These are phyloP conservation scores for Picea abies DNA, from an alignment of 83 land plant genomes.

Conservation along the genomic window DNA sequence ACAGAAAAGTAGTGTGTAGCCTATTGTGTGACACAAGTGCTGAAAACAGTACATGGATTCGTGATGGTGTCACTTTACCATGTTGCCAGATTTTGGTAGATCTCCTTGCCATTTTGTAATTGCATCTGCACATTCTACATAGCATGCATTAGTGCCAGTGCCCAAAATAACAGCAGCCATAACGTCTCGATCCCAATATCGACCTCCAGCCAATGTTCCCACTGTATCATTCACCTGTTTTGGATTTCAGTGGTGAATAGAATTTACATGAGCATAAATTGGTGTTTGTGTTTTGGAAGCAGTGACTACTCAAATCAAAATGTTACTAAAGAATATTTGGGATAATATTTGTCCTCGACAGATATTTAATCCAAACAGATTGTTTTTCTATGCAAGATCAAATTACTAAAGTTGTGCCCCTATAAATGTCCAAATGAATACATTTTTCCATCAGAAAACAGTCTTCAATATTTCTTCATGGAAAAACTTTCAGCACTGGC, in stretches of 20 bases:
- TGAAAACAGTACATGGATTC: not conserved
- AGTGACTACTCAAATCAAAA: not conserved
- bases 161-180: constrained; percentile 57
- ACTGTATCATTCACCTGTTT: constrained; percentile 56
- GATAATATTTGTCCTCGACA: not conserved
- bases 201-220: constrained; percentile 60
- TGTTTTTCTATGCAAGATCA: not conserved
- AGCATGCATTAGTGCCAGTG: constrained; percentile 69
- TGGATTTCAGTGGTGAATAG: not conserved
- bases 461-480: not conserved
- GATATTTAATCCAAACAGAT: not conserved
- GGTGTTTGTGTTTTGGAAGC: not conserved
- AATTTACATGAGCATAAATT: constrained; percentile 3
- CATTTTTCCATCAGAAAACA: not conserved
- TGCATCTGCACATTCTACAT: constrained; percentile 45
- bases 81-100: constrained; percentile 47
- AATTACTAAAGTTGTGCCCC: not conserved
- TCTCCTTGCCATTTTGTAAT: constrained; percentile 28
- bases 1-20: no score
- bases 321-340: no score
- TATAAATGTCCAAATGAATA: constrained; percentile 3
- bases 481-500: not conserved
- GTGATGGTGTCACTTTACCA: constrained; percentile 27
- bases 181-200: constrained; percentile 45
- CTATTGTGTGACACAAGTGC: no score